Conservation (phyloP, 495 filamentous ascomycete genomes). For the Chaetomium fimeti region DNA sequence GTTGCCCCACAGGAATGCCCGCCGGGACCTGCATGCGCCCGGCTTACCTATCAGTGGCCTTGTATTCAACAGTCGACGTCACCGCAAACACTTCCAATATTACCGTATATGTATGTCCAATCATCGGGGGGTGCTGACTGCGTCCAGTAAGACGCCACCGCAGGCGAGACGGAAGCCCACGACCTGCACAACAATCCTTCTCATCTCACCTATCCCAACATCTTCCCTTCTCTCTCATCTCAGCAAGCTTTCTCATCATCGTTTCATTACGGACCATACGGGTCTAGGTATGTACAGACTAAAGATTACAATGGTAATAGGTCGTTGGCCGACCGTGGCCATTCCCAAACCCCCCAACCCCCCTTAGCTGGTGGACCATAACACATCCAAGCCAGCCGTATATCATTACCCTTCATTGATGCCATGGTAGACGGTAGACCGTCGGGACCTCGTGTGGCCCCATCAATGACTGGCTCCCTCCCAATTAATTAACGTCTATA, state of each 20-base stretch:
- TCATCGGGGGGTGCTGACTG: too few relatives aligned
- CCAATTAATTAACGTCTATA: neutral
- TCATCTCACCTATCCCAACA: neutral
- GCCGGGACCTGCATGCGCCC: neutral
- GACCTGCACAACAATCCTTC: neutral
- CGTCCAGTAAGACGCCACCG: too few relatives aligned
- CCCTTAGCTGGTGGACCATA: neutral
- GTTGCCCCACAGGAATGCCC: neutral
- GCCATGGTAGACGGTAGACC: neutral
- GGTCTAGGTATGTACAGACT: conserved; percentile 24
- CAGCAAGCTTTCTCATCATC: neutral
- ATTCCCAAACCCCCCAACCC: neutral
- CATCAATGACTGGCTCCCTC: neutral
- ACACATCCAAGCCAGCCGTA: neutral
- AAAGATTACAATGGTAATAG: conserved; percentile 30
- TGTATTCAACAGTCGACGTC: too few relatives aligned
- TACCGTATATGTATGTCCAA: too few relatives aligned
- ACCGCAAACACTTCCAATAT: too few relatives aligned
- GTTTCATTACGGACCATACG: conserved; percentile 4
- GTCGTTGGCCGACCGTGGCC: conserved; percentile 10
- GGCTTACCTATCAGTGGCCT: neutral
- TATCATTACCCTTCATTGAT: conserved; percentile 7
- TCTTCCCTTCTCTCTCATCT: neutral
- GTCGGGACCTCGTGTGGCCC: neutral
- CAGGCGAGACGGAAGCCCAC: too few relatives aligned